These are phyloP conservation scores for Aristolochia contorta DNA, from an alignment of 164 flowering plant genomes.

Conservation along the genomic window DNA sequence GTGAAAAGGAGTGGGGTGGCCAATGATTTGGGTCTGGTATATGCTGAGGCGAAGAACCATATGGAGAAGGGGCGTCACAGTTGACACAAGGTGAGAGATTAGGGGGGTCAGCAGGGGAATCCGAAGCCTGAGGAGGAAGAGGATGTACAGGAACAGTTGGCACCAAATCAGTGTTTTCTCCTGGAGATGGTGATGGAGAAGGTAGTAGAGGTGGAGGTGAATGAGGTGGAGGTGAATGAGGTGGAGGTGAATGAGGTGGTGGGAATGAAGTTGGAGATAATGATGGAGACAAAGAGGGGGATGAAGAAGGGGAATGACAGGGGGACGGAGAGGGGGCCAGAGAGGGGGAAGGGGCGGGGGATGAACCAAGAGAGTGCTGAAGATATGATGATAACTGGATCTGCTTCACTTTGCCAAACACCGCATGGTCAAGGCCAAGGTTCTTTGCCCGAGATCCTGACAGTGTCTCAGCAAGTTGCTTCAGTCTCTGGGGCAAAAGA, in stretches of 20 bases:
- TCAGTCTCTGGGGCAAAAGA: conserved; percentile 52
- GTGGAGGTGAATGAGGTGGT: conserved; percentile 9
- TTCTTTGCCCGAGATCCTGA: conserved; percentile 37
- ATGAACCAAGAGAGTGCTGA: conserved; percentile 33
- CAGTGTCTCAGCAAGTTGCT: conserved; percentile 58
- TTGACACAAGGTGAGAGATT: conserved; percentile 10
- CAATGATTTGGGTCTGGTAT: conserved; percentile 15
- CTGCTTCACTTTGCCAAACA: conserved; percentile 69
- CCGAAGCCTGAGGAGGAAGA: conserved; percentile 22
- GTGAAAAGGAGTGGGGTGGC: conserved; percentile 8
- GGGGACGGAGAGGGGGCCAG: conserved; percentile 19
- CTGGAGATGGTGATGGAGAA: conserved; percentile 8
- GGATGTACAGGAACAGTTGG: conserved; percentile 11
- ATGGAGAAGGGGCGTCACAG: conserved; percentile 16
- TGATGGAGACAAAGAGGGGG: conserved; percentile 1
- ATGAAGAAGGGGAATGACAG: conserved; percentile 12
- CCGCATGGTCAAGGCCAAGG: conserved; percentile 65
- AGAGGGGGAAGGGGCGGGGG: conserved; percentile 30
- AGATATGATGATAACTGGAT: conserved; percentile 50
- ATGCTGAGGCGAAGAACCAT: conserved; percentile 1
- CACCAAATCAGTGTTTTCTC: conserved; percentile 1
- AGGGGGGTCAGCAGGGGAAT: conserved; percentile 18
- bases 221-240: conserved; percentile 7
- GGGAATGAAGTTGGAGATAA: conserved; percentile 4
- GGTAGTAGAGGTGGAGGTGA: conserved; percentile 4